Evolutionary conservation across 1,284 basidiomycete species (phyloP), one percentile per base, ranked within the genome.

Genomic region (Ustilago curta): DNA sequence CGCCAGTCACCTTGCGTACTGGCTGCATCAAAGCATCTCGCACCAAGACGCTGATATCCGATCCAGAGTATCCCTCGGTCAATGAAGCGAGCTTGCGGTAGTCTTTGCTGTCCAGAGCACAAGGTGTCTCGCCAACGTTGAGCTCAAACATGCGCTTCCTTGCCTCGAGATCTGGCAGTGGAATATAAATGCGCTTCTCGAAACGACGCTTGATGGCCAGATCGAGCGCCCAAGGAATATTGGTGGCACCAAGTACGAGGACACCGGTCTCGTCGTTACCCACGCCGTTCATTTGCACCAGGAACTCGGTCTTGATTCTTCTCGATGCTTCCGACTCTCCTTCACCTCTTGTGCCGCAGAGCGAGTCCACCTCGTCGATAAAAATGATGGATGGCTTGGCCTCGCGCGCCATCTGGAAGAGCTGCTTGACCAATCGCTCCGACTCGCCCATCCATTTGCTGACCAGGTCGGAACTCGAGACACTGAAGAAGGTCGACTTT

Each of bases 361-460:
- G 88, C 18, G 95, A 97, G 86, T 99, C 96, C 47, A 99, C 94
- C 85, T 99, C 96, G 85, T 99, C 96, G 82, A 99, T 94, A 85
- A 99, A 99, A 85, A 99, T 98, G 86, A 99, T 99, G 4, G 95
- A 91, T 2, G 96, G 96, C 85, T 98, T 98, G 74, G 91, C 91
- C 86, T 99, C 96, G 68, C 96, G 90, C 1, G 96, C 97, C 89
- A 99, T 93, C 77, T 93, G 91, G 84, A 99, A 99, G 42, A 99
- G 89, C 85, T 98, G 94, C 86, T 95, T 96, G 54, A 99, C 96
- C 70, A 98, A 88, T 80, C 95, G 88, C 87, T 99, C 96, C 21
- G 93, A 95, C 86, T 99, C 96, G 76, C 96, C 96, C 88, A 98
- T 97, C 96, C 96, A 99, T 86, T 99, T 99, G 86, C 93, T 96